Base-by-base conservation (phyloP, 208 protist species). In the Porcisia deanei region DNA sequence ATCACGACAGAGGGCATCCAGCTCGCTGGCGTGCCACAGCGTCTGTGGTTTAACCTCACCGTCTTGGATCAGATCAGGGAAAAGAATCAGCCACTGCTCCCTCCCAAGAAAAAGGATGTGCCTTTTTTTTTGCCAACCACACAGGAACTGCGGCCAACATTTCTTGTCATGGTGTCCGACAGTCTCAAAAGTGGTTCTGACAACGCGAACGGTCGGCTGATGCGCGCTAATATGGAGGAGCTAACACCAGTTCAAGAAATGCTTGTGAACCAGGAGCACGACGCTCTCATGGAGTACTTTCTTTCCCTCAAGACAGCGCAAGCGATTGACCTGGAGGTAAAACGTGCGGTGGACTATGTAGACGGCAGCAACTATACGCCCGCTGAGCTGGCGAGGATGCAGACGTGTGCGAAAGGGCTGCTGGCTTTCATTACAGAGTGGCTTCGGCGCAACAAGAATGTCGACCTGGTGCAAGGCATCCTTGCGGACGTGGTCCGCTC, bases 81-180 rank as follows among this genome's bases (percentile, higher is more conserved):
- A 80, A 94, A 94, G 85, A 98, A 97, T 76, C 86, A 93, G 71
- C 94, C 94, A 22, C 71, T 98, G 49, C 81, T 96, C 49, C 94
- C 94, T 30, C 92, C 94, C 9, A 96, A 98, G 81, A 98, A 98
- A 71, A 88, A 91, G 73, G 89, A 96, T 76, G 87, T 96, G 57
- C 94, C 94, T 18, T 98, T 98, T 74, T 98, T 98, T 81, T 84
- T 98, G n/a, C 87, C 90, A 14, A 92, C 89, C 8, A 91, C 88
- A 57, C 87, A 91, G 73, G 91, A 95, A 74, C 84, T 95, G 65
- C 86, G 93, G 14, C 93, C 93, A 1, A 95, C 93, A 0, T 97
- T 97, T 70, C 64, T 97, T 52, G 80, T 97, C 41, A 79, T 91
- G 60, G 88, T 83, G 45, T 87, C 85, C 16, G 81, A 86, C 55